phyloP scores from a whole-genome alignment of 306 rosid genomes.

The Trifolium dubium region DNA sequence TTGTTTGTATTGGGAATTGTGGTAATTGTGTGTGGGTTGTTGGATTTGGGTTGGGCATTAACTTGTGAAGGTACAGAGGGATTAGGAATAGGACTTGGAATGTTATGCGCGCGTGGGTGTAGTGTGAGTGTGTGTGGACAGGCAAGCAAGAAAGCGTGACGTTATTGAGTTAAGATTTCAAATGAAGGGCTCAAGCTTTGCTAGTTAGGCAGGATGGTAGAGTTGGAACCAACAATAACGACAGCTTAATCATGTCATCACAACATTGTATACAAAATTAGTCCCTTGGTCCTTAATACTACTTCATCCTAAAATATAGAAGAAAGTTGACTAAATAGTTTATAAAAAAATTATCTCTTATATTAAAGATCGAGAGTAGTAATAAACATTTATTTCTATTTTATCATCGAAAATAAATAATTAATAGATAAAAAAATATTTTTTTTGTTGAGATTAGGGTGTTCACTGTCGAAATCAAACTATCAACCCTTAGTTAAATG shows the following conservation, averaged over 20 bases:
- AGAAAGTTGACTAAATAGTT: no score
- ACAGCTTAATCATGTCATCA: neutral
- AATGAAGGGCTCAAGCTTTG: neutral
- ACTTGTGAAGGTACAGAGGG: slow-evolving; percentile 7
- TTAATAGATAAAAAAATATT: no score
- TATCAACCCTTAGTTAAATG: no score
- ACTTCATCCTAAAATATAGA: no score
- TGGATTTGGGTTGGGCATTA: slow-evolving; percentile 2
- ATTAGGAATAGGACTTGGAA: slow-evolving; percentile 38
- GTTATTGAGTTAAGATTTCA: slow-evolving; percentile 28
- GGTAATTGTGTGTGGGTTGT: slow-evolving; percentile 28
- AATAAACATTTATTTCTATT: no score
- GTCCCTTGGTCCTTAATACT: no score
- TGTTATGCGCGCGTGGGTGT: slow-evolving; percentile 18
- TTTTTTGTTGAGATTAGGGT: no score
- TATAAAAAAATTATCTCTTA: no score
- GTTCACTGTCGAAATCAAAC: no score
- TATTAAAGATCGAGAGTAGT: no score
- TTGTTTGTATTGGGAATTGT: slow-evolving; percentile 38
- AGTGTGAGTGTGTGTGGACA: slow-evolving; percentile 33
- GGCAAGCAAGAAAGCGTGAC: slow-evolving; percentile 22
- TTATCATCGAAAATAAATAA: no score
- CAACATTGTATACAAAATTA: neutral
- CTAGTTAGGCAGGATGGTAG: neutral
- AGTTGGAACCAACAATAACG: slow-evolving; percentile 9